Percentiles rank a stretch among this genome's conserved stretches.
Conservation (phyloP, 768 basidiomycete species). For the Lactifluus subvellereus region DNA sequence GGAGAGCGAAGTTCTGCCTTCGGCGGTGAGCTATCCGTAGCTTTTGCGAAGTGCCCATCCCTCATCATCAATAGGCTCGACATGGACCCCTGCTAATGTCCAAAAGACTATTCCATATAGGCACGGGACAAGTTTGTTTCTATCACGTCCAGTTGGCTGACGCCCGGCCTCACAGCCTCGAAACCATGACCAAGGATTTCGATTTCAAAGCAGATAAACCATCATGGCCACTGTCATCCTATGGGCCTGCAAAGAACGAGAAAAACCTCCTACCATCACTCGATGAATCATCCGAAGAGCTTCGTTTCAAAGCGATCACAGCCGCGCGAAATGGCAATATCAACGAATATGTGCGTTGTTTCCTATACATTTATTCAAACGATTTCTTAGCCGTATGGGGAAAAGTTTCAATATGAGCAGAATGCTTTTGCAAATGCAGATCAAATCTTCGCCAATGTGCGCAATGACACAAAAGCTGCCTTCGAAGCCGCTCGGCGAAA, state of each 20-base stretch:
- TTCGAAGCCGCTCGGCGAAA: conserved; percentile 48
- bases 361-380: background rate
- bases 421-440: conserved; percentile 48
- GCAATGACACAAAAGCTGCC: conserved; percentile 32
- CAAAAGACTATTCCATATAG: conserved; percentile 21
- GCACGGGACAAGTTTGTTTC: background rate
- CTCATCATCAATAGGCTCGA: conserved; percentile 20
- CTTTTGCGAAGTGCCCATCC: conserved; percentile 11
- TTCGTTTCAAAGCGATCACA: conserved; percentile 54
- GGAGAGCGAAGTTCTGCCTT: conserved; percentile 33
- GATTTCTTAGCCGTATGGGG: background rate
- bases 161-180: conserved; percentile 39
- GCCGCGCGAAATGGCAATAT: conserved; percentile 49
- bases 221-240: conserved; percentile 72
- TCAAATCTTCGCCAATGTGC: conserved; percentile 40
- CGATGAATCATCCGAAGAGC: conserved; percentile 73
- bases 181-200: conserved; percentile 57
- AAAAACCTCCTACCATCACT: conserved; percentile 53
- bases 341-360: conserved; percentile 57
- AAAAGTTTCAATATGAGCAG: conserved; percentile 49
- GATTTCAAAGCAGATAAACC: conserved; percentile 49
- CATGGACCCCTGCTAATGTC: conserved; percentile 8
- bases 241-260: conserved; percentile 69
- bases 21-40: conserved; percentile 38
- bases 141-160: background rate